A percentile compares a stretch with the other conserved stretches of the same genome.
phyloP scores from a whole-genome alignment of 305 asterid genomes.

The Solanum hybrid region DNA sequence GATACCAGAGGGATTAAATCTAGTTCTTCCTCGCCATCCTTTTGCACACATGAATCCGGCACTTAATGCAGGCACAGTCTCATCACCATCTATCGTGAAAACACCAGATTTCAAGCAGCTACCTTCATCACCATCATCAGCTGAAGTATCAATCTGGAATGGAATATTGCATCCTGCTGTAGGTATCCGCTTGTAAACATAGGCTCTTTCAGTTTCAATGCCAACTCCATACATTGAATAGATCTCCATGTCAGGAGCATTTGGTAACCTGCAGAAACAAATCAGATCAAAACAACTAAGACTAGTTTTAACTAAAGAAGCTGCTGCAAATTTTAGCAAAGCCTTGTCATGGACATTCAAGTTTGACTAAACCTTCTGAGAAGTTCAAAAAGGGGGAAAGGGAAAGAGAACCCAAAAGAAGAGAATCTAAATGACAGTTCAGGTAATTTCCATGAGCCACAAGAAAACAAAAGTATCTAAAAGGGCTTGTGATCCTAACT shows the following conservation, averaged over 20 bases:
- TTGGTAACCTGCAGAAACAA: constrained; percentile 49
- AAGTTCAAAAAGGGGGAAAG: not conserved
- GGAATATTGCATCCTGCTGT: constrained; percentile 73
- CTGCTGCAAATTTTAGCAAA: not conserved
- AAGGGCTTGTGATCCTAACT: not conserved
- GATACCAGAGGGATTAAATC: constrained; percentile 71
- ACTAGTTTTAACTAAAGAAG: not conserved
- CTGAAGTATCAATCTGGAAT: constrained; percentile 70
- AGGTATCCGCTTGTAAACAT: constrained; percentile 49
- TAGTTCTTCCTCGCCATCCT: constrained; percentile 85
- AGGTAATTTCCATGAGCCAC: not conserved
- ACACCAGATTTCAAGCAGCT: constrained; percentile 63
- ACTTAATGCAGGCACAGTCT: constrained; percentile 70
- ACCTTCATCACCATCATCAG: constrained; percentile 31
- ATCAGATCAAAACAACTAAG: not conserved
- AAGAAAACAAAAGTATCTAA: not conserved
- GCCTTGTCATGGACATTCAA: not conserved
- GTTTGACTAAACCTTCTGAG: not conserved
- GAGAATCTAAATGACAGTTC: not conserved
- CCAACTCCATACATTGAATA: constrained; percentile 79
- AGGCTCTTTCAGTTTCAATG: constrained; percentile 77
- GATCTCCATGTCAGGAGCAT: constrained; percentile 87
- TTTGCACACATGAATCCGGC: constrained; percentile 81
- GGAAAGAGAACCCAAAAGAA: not conserved
- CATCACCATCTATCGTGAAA: constrained; percentile 64